Evolutionary conservation across 1,139 yeast genomes (phyloP).

Genomic region (Hemisphaericaspora xylanilytica): DNA sequence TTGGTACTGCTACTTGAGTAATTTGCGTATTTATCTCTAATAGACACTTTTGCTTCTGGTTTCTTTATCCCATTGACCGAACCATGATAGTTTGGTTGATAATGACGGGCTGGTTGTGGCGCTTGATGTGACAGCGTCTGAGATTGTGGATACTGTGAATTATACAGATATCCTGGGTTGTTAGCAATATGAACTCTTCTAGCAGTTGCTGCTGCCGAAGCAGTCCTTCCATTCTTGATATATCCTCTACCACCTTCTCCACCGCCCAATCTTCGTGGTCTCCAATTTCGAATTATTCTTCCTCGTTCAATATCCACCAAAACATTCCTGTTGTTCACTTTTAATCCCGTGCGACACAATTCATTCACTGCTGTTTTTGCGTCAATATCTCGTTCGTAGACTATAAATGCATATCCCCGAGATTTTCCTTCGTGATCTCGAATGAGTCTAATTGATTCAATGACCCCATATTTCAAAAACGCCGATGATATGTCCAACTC

Average conservation of each 20-base stretch:
- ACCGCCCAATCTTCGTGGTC: constrained; percentile 70
- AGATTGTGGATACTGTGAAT: neutral
- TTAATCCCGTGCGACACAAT: constrained; percentile 53
- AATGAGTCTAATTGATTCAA: constrained; percentile 67
- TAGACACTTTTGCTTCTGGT: constrained; percentile 15
- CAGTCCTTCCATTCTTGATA: constrained; percentile 36
- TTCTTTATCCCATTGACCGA: constrained; percentile 1
- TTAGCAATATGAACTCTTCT: constrained; percentile 27
- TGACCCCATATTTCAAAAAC: constrained; percentile 66
- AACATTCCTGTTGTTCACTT: constrained; percentile 42
- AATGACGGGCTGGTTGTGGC: constrained; percentile 1
- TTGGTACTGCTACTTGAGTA: constrained; percentile 17
- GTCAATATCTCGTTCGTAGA: constrained; percentile 59
- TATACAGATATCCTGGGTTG: constrained; percentile 10
- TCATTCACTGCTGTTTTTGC: constrained; percentile 59
- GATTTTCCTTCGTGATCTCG: constrained; percentile 57
- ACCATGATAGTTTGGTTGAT: constrained; percentile 1
- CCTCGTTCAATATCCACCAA: constrained; percentile 86
- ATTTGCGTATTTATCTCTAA: constrained; percentile 35
- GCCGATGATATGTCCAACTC: constrained; percentile 68
- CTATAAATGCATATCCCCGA: constrained; percentile 83
- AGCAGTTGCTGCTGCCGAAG: constrained; percentile 55
- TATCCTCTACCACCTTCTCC: constrained; percentile 64
- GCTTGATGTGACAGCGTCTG: neutral
- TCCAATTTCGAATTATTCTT: constrained; percentile 71